These are phyloP conservation scores for Epichloe brachyelytri DNA, from an alignment of 2,329 filamentous ascomycete species.

Conservation along the genomic window DNA sequence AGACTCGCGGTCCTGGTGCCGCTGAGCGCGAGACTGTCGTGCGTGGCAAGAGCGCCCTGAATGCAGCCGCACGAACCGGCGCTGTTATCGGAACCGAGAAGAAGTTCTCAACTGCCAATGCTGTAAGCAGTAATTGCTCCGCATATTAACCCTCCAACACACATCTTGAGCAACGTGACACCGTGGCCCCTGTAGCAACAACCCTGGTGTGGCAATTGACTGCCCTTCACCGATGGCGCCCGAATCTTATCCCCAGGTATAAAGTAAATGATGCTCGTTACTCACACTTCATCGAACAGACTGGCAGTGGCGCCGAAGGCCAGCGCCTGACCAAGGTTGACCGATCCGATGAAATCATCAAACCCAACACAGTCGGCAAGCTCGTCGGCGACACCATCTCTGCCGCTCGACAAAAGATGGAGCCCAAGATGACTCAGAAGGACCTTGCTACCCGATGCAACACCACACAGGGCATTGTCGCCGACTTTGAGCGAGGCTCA, in stretches of 20 bases:
- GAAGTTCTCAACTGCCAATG: constrained; percentile 69
- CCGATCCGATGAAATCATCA: constrained; percentile 92
- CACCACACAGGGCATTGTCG: constrained; percentile 66
- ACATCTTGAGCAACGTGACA: not conserved
- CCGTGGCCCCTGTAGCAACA: not conserved
- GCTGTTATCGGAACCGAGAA: constrained; percentile 76
- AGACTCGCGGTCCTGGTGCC: constrained; percentile 54
- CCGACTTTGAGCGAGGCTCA: constrained; percentile 72
- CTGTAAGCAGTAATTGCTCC: constrained; percentile 21
- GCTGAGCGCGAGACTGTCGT: constrained; percentile 73
- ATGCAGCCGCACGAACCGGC: constrained; percentile 77
- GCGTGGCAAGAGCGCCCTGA: constrained; percentile 69
- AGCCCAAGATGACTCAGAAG: constrained; percentile 95
- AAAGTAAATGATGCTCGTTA: not conserved
- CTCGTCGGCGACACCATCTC: constrained; percentile 74
- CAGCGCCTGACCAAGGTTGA: constrained; percentile 97
- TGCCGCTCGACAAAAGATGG: constrained; percentile 63
- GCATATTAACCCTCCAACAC: not conserved
- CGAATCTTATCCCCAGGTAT: not conserved
- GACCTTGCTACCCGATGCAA: constrained; percentile 78
- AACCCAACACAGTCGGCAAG: constrained; percentile 80
- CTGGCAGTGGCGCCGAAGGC: constrained; percentile 45
- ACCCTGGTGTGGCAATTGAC: not conserved
- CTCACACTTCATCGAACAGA: constrained; percentile 13
- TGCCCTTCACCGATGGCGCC: not conserved